A percentile compares a stretch with the other conserved stretches of the same genome.
Conservation (phyloP, 1,284 basidiomycete species). For the Apiotrichum mycotoxinovorans region DNA sequence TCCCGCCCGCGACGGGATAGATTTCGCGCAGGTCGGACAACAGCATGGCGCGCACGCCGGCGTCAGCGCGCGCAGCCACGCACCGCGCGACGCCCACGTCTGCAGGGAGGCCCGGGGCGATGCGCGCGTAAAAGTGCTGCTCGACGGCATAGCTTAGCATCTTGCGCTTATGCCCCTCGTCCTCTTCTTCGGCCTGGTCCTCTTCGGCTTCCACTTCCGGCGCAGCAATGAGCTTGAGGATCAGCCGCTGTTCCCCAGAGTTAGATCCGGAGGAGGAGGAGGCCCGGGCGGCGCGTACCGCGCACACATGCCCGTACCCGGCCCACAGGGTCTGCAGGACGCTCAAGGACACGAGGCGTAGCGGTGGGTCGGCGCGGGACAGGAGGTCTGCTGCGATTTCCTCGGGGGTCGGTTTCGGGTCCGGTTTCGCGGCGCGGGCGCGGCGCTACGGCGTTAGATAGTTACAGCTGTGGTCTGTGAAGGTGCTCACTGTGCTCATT, state of each 20-base stretch:
- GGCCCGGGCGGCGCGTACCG: background rate
- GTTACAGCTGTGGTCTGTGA: too few relatives aligned
- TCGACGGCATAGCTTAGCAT: constrained; percentile 22
- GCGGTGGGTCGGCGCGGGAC: background rate
- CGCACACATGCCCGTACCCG: constrained; percentile 18
- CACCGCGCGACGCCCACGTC: constrained; percentile 12
- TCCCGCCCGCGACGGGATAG: constrained; percentile 14
- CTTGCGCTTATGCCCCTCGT: constrained; percentile 19
- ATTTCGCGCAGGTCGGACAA: constrained; percentile 5
- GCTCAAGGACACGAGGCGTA: background rate
- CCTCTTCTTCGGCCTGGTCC: background rate
- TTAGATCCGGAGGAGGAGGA: too few relatives aligned
- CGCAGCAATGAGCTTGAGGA: constrained; percentile 16
- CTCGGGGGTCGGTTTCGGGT: background rate
- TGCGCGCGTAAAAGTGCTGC: constrained; percentile 15
- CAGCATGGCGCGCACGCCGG: constrained; percentile 7
- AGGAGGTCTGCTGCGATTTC: constrained; percentile 7
- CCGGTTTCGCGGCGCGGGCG: too few relatives aligned
- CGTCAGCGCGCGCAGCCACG: too few relatives aligned
- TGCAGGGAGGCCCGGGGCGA: background rate
- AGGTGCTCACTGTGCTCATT: too few relatives aligned
- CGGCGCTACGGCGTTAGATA: too few relatives aligned
- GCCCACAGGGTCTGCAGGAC: constrained; percentile 21
- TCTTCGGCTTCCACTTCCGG: background rate
- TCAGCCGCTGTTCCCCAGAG: too few relatives aligned